A percentile compares a stretch with the other conserved stretches of the same genome.
These are phyloP conservation scores for Macrophomina phaseolina DNA, from an alignment of 2,329 filamentous ascomycete species.

Conservation along the genomic window DNA sequence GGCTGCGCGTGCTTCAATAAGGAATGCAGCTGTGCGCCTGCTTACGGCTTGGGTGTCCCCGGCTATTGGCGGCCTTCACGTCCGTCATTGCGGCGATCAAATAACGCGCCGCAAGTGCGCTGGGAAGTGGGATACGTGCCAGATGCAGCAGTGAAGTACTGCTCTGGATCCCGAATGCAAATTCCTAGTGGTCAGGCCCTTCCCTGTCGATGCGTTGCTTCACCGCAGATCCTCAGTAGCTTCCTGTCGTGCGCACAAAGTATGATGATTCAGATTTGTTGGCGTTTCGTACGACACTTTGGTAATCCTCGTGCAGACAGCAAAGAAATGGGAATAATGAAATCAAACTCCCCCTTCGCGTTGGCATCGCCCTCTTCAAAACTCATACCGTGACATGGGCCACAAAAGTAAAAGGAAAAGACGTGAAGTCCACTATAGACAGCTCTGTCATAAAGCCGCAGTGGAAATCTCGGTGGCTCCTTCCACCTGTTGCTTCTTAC, in stretches of 20 bases:
- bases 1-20: slow-evolving; percentile 11
- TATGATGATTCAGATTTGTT: too few relatives aligned
- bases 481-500: slow-evolving; percentile 33
- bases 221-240: too few relatives aligned
- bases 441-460: background rate
- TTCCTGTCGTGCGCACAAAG: too few relatives aligned
- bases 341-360: too few relatives aligned
- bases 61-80: slow-evolving; percentile 19
- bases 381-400: too few relatives aligned
- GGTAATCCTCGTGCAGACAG: background rate
- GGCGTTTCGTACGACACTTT: background rate
- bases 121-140: too few relatives aligned
- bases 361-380: too few relatives aligned
- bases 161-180: too few relatives aligned
- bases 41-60: background rate
- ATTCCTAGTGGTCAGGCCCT: too few relatives aligned
- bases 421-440: background rate
- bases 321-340: background rate
- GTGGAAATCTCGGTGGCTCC: slow-evolving; percentile 37
- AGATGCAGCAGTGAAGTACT: too few relatives aligned
- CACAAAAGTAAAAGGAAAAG: background rate
- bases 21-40: background rate
- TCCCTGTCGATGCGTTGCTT: too few relatives aligned
- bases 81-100: slow-evolving; percentile 1
- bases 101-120: background rate